A percentile compares a stretch with the other conserved stretches of the same genome.
phyloP scores from a whole-genome alignment of 129 eudicot species.

The Silybum marianum region DNA sequence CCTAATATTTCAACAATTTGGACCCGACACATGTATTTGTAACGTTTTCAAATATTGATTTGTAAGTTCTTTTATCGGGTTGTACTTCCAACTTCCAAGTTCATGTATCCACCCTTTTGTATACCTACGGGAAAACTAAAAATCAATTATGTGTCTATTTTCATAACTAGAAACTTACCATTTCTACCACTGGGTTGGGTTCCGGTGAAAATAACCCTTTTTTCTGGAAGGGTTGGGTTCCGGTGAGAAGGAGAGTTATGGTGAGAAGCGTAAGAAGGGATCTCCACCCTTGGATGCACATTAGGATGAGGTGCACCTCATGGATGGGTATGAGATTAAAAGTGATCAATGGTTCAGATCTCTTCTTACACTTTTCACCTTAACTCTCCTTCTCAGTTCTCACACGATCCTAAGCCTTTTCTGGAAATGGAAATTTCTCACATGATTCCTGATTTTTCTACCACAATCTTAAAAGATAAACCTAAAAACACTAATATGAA shows the following conservation, averaged over 20 bases:
- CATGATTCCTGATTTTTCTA: slow-evolving; percentile 9
- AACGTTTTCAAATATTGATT: neutral
- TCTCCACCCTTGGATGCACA: too few species aligned
- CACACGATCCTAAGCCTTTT: too few species aligned
- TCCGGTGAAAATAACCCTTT: neutral
- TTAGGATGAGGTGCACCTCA: too few species aligned
- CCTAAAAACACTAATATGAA: slow-evolving; percentile 10
- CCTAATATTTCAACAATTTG: neutral
- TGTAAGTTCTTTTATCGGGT: slow-evolving; percentile 6
- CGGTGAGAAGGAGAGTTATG: too few species aligned
- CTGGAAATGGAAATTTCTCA: neutral
- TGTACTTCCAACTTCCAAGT: neutral
- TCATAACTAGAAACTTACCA: neutral
- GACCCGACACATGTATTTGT: slow-evolving; percentile 19
- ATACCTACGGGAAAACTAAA: slow-evolving; percentile 3
- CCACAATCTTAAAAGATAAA: slow-evolving; percentile 1
- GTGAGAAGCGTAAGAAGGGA: too few species aligned
- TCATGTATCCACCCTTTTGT: neutral
- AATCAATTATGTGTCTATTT: neutral
- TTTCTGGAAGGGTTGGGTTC: too few species aligned
- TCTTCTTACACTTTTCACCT: too few species aligned
- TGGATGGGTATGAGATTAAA: too few species aligned
- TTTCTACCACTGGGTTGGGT: slow-evolving; percentile 14
- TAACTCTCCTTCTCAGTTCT: too few species aligned
- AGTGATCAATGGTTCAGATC: too few species aligned